Base-by-base conservation (phyloP, 2,329 filamentous ascomycete genomes). In the Thermothelomyces thermophilus region DNA sequence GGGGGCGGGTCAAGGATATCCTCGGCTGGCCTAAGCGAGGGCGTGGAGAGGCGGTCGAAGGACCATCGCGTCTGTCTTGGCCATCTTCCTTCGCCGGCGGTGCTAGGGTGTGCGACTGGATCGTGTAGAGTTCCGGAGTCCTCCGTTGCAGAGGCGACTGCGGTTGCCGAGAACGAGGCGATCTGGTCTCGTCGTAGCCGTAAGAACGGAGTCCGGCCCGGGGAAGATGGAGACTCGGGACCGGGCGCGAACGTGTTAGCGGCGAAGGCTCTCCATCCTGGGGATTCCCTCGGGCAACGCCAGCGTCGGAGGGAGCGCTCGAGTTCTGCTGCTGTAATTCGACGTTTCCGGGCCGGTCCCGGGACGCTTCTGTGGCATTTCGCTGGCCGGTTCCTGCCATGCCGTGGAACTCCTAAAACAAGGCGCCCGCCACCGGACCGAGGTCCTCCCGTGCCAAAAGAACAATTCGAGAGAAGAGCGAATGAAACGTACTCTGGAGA, bases 101-200 rank as follows among this genome's bases (percentile, higher is more conserved):
- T 10, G 34, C 51, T 3, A 44, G 51, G 19, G 22, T 53, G 19
- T 62, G 59, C 9, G 64, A 66, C 34, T 62, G 50, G 50, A 66
- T 65, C 7, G 64, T 65, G 47, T 66, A 65, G 6, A 67, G 59
- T 3, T 59, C 46, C 5, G 42, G 45, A 4, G 61, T 58, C 45
- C 57, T 53, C 11, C 53, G 34, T 8, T 49, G 57, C 28, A 60
- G 41, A 1, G 56, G 47, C 5, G 58, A 50, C 16, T 43, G 54
- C 6, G 33, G 47, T 33, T 50, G 55, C 26, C 49, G 56, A 2
- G 43, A 31, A 31, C 42, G 41, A 24, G 44, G 28, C 2, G 28
- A 26, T 22, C 39, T 37, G 42, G 41, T 34, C 41, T 17, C 40
- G 19, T 34, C 35, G 24, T 11, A 22, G 26, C 28, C 33, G 31